Conservation (phyloP, 805 yeast genomes). For the Lipomyces yamadae region DNA sequence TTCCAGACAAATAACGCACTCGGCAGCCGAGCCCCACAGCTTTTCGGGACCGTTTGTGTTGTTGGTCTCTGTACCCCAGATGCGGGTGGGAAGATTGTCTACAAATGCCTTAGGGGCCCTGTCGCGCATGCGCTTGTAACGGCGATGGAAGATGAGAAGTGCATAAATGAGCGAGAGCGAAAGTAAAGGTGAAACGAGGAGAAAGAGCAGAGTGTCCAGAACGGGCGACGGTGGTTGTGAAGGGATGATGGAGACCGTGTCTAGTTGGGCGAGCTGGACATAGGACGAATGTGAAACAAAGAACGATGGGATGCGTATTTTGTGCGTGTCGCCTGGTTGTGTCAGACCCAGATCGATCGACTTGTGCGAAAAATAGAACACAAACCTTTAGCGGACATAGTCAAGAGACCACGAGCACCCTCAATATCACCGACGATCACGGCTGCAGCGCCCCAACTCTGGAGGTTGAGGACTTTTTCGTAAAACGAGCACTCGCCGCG, state of each 20-base stretch:
- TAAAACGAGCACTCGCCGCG: constrained; percentile 65
- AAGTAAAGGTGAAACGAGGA: constrained; percentile 50
- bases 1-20: constrained; percentile 66
- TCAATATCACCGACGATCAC: constrained; percentile 63
- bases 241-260: constrained; percentile 38
- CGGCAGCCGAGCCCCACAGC: constrained; percentile 53
- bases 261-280: constrained; percentile 32
- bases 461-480: constrained; percentile 54
- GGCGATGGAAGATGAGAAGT: constrained; percentile 46
- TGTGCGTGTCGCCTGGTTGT: constrained; percentile 47
- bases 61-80: constrained; percentile 41
- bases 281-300: constrained; percentile 57
- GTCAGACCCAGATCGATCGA: background rate
- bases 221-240: constrained; percentile 44
- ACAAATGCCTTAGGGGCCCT: constrained; percentile 49
- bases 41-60: constrained; percentile 40
- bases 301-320: constrained; percentile 56
- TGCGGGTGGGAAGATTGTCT: constrained; percentile 46
- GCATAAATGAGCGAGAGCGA: constrained; percentile 48
- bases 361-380: background rate
- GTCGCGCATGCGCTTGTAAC: constrained; percentile 44
- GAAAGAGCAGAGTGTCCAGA: constrained; percentile 46
- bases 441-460: constrained; percentile 54
- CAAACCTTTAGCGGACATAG: constrained; percentile 56
- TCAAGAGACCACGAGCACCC: constrained; percentile 53